phyloP scores from a whole-genome alignment of 2,329 filamentous ascomycete genomes.

The Elsinoe australis region DNA sequence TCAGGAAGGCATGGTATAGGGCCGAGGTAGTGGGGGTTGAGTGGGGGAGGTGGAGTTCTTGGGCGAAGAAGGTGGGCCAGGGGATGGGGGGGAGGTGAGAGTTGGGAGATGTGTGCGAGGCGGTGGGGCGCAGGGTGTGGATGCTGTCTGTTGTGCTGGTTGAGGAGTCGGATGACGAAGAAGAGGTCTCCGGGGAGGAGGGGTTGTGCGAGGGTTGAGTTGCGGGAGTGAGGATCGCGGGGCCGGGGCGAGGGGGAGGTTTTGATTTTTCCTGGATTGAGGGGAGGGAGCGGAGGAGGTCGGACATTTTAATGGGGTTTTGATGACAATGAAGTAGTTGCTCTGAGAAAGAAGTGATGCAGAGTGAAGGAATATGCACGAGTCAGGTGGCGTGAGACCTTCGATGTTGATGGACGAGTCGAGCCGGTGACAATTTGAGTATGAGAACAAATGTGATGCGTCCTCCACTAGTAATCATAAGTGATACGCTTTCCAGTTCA shows the following conservation, averaged over 20 bases:
- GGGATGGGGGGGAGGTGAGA: constrained; percentile 56
- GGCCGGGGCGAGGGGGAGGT: constrained; percentile 1
- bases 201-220: constrained; percentile 33
- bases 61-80: constrained; percentile 87
- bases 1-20: constrained; percentile 79
- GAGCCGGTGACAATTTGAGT: no score
- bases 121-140: constrained; percentile 31
- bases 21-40: constrained; percentile 41
- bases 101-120: constrained; percentile 21
- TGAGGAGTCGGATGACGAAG: constrained; percentile 66
- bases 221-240: constrained; percentile 22
- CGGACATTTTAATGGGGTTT: constrained; percentile 21
- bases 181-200: constrained; percentile 39
- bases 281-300: constrained; percentile 20
- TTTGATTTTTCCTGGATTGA: constrained; percentile 14
- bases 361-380: no score
- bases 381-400: no score
- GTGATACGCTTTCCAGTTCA: no score
- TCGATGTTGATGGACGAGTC: no score
- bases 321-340: no score
- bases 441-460: no score
- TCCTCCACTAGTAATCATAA: no score
- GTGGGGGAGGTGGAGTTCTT: constrained; percentile 67
- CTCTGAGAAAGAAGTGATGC: no score
- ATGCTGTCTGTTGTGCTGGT: constrained; percentile 90